Base-by-base conservation (phyloP, 1,284 basidiomycete species). In the Trametes sp. region DNA sequence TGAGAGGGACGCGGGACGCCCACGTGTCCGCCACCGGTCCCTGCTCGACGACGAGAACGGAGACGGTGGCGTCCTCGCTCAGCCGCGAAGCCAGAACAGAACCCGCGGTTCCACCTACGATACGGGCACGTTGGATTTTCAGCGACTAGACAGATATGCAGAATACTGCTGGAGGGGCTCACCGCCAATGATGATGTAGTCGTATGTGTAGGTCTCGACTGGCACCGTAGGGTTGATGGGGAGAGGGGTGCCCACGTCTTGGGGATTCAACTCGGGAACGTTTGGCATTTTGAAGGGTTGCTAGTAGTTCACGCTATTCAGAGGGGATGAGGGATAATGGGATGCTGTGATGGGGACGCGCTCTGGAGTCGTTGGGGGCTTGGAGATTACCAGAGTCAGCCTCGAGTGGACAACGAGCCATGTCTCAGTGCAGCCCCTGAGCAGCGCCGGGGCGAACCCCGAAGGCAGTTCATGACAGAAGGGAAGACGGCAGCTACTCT, bases 51-150 rank as follows among this genome's bases (percentile, higher is more conserved):
- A 79, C 67, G 5, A 79, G 68, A 1, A 78, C 77, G 0, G 65
- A 64, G 14, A 64, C 61, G 10, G 56, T 52, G 0, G 72, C 63
- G 42, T 74, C 68, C 23, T 72, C 73, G 46, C 70, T 72, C 19
- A 79, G 70, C 4, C 78, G 69, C 33, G 72, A 75, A 1, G 78
- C 78, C 2, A 79, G 71, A 3, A 74, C 76, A 50, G 76, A 78
- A 19, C 77, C 77, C 10, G 76, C 75, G 0, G 76, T 78, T 6
- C 77, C 77, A 19, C 76, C 76, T 58, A 49, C 51, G 10, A 16
- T 16, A 38, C 36, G 16, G n/a, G n/a, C n/a, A n/a, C n/a, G n/a
- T n/a, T n/a, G n/a, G n/a, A n/a, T n/a, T n/a, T n/a, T n/a, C n/a
- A n/a, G n/a, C n/a, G n/a, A n/a, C n/a, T 31, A 9, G 26, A 10